Evolutionary conservation across 768 basidiomycete genomes (phyloP), one percentile per base, ranked within the genome.

Genomic region (Amanita jacksonii): DNA sequence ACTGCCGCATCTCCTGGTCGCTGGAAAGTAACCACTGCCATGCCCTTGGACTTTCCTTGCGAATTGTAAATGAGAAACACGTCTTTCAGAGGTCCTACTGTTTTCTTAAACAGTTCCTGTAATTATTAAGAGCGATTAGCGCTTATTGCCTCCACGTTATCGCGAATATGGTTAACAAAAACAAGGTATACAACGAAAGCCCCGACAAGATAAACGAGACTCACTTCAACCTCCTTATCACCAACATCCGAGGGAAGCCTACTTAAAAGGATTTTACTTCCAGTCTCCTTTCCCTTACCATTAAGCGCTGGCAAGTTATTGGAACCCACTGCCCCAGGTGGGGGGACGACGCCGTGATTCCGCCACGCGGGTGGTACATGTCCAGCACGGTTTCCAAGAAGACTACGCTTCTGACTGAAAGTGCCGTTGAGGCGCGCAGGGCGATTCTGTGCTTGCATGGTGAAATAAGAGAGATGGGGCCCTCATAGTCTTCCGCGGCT

Each of bases 51-150:
- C 43, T 68, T 70, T 0, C 77, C 85, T 52, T 85, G 78, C 2
- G 74, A 77, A 58, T 87, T 88, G 64, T 83, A 81, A 13, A 86
- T 71, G 52, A 87, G 53, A 49, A 87, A 82, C 20, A 65, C 69
- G 31, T 86, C 83, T 55, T 70, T 78, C 47, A 86, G 57, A 0
- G 84, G 81, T 3, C 85, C 85, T 18, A 88, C 70, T 0, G 85
- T 88, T 59, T 80, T 85, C 49, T 65, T 71, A 59, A 88, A 86
- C 41, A 88, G 65, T 31, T 83, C 79, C 85, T 88, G 52, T 31
- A 48, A 28, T 13, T 22, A 19, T 32, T 2, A 15, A 35, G 27
- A 38, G 31, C 19, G 42, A 41, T 28, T 40, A 32, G 36, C 43
- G 34, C 47, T 40, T 37, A 19, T 1, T 10, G 1, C 2, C 25